phyloP scores from a whole-genome alignment of 371 early-diverging fungal genomes.

The Apophysomyces sp. region DNA sequence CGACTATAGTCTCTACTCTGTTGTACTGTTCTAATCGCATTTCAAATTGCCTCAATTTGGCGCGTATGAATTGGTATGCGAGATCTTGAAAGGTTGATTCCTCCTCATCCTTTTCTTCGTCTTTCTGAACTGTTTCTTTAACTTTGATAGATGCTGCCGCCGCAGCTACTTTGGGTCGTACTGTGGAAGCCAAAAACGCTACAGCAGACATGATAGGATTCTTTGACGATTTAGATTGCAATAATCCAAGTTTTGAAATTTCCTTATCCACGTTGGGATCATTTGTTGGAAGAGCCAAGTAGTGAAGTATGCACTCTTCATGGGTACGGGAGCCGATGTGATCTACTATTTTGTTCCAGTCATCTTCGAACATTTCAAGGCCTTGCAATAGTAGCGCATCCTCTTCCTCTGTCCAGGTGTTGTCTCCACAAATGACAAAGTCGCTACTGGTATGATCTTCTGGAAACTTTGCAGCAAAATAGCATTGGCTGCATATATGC shows the following conservation, averaged over 20 bases:
- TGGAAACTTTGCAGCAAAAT: slow-evolving; percentile 86
- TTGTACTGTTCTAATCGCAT: slow-evolving; percentile 82
- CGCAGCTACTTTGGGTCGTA: slow-evolving; percentile 90
- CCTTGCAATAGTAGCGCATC: slow-evolving; percentile 32
- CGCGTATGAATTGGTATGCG: slow-evolving; percentile 67
- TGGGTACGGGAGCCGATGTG: slow-evolving; percentile 42
- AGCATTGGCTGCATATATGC: slow-evolving; percentile 78
- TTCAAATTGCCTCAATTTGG: slow-evolving; percentile 78
- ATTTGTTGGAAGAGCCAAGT: slow-evolving; percentile 31
- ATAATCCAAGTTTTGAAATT: slow-evolving; percentile 38
- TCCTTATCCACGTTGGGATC: slow-evolving; percentile 72
- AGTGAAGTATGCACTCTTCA: slow-evolving; percentile 47
- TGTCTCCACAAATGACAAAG: slow-evolving; percentile 52
- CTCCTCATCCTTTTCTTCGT: slow-evolving; percentile 10
- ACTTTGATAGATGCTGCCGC: slow-evolving; percentile 60
- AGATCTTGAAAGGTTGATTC: not conserved
- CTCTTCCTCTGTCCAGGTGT: slow-evolving; percentile 44
- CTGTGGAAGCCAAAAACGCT: slow-evolving; percentile 93
- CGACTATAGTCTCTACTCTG: slow-evolving; percentile 70
- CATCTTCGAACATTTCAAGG: slow-evolving; percentile 23
- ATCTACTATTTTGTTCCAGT: slow-evolving; percentile 43
- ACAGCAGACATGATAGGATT: slow-evolving; percentile 97
- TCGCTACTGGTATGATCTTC: slow-evolving; percentile 73
- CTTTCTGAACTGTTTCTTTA: not conserved
- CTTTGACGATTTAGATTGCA: slow-evolving; percentile 67